Percentiles rank a stretch among this genome's conserved stretches.
phyloP scores from a whole-genome alignment of 257 asterid genomes.

The Salvia miltiorrhiza region DNA sequence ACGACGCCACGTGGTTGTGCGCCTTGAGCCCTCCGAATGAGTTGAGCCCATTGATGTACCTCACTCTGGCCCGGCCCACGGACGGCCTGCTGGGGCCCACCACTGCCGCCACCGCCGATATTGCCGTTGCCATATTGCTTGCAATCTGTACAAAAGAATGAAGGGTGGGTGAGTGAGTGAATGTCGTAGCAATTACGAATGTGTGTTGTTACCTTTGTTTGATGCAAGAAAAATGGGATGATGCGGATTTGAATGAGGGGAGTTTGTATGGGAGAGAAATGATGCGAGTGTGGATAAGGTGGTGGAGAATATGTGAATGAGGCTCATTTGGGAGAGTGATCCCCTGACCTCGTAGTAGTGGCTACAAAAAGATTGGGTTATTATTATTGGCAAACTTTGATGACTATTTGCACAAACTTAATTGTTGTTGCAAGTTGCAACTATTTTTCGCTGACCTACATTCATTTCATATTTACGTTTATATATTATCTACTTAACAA shows the following conservation, averaged over 20 bases:
- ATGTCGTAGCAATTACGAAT: not conserved
- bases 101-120: conserved; percentile 38
- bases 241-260: conserved; percentile 34
- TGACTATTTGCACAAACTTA: not conserved
- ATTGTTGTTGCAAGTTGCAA: not conserved
- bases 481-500: too few relatives aligned
- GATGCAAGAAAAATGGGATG: conserved; percentile 29
- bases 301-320: conserved; percentile 37
- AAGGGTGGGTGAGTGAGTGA: not conserved
- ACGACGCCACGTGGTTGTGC: conserved; percentile 47
- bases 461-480: not conserved
- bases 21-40: conserved; percentile 90
- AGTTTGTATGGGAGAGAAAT: conserved; percentile 38
- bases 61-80: conserved; percentile 41
- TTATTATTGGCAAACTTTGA: not conserved
- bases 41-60: conserved; percentile 61
- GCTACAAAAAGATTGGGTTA: conserved; percentile 24
- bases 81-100: conserved; percentile 37
- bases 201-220: conserved; percentile 26
- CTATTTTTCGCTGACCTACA: not conserved
- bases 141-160: conserved; percentile 30
- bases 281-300: conserved; percentile 58
- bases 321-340: conserved; percentile 20
- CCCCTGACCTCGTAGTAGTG: conserved; percentile 21
- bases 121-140: conserved; percentile 30